Base-by-base conservation (phyloP, 73 alveolate genomes). In the Blepharisma japonicum region DNA sequence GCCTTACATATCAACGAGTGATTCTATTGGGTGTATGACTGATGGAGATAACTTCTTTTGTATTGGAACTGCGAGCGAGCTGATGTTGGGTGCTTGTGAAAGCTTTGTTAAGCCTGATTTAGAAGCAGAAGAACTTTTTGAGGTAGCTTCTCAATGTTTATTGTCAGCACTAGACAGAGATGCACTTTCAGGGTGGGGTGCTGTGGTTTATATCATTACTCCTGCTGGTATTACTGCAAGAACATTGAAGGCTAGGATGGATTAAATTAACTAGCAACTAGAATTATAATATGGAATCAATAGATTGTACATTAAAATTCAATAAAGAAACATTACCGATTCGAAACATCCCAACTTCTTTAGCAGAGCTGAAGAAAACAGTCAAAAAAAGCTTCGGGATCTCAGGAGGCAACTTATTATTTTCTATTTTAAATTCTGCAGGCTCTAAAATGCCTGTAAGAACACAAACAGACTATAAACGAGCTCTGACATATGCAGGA, bases 131-230 rank as follows among this genome's bases (percentile, higher is more conserved):
- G 95, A 93, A 85, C 86, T 95, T 55, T 95, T 93, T 83, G 98
- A 95, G 81, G 94, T 92, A 32, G 86, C 91, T 49, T 95, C 98
- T 14, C 90, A 95, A 85, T 80, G 95, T 54, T 79, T 95, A 38
- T 81, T 90, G 53, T 82, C 96, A 71, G 98, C 96, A 21, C 81
- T 92, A 81, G 97, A 95, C 71, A 91, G 99, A 87, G 99, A 95
- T 82, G 85, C 97, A 51, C 84, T 91, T 39, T 84, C 96, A n/a
- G 99, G 99, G 54, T 95, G 99, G 99, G 99, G 99, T 56, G 98
- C 98, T 39, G 93, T 87, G 47, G 98, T 95, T 6, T 95, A 93
- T 77, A 80, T 94, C 39, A 72, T 84, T 20, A 53, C 67, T 53
- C 67, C 67, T 53, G 67, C 67, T 14, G 67, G 67, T 14, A 53